A percentile compares a stretch with the other conserved stretches of the same genome.
phyloP scores from a whole-genome alignment of 169 alveolate species.

The Perkinsus chesapeaki region DNA sequence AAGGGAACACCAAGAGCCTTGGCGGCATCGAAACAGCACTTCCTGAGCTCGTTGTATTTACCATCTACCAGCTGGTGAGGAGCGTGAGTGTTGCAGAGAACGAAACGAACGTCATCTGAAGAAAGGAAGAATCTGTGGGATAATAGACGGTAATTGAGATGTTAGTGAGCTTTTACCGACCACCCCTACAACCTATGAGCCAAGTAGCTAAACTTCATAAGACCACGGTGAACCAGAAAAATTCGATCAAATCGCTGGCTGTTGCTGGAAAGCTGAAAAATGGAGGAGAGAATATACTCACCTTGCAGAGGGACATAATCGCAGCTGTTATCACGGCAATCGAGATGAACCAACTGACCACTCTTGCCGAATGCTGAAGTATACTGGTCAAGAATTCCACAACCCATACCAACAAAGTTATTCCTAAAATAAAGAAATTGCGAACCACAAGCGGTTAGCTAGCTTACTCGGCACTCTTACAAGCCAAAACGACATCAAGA shows the following conservation, averaged over 20 bases:
- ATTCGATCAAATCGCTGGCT: no score
- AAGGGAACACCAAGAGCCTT: background rate
- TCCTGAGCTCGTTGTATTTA: background rate
- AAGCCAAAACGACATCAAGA: background rate
- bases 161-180: no score
- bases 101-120: background rate
- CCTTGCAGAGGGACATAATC: background rate
- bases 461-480: conserved; percentile 6
- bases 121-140: no score
- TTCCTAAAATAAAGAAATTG: background rate
- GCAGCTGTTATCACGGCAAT: conserved; percentile 4
- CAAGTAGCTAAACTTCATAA: no score
- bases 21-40: conserved; percentile 2
- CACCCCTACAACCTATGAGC: no score
- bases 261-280: no score
- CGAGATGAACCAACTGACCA: background rate
- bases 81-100: background rate
- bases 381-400: conserved; percentile 5
- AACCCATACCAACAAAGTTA: conserved; percentile 7
- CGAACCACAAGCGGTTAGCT: background rate
- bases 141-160: no score
- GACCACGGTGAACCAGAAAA: no score
- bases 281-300: background rate
- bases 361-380: background rate
- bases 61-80: conserved; percentile 8